Base-by-base conservation (phyloP, 2,329 filamentous ascomycete genomes). In the Magnaporthiopsis rhizophila region DNA sequence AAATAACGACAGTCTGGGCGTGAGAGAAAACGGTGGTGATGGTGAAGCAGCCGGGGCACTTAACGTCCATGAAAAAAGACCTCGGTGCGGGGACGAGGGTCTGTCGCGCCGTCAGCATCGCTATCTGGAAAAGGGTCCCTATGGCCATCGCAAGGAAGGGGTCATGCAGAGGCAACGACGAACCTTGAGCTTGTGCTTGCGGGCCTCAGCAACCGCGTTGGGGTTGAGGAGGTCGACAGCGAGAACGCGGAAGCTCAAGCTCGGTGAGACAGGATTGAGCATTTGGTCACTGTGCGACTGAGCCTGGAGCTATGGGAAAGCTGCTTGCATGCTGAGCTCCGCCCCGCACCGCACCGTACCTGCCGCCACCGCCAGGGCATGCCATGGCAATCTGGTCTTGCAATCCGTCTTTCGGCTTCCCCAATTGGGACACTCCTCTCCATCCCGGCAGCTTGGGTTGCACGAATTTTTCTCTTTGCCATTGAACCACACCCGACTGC, bases 161-260 rank as follows among this genome's bases (percentile, higher is more conserved):
- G 36, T 15, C 36, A 38, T 24, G 60, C 34, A 8, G 2, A 5
- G n/a, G 26, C 3, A n/a, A 15, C 53, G 6, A 74, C 83, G 73
- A 92, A 97, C 92, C 92, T 99, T 99, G 81, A 99, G 92, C 92
- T 99, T 99, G 91, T 99, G 95, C 91, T 98, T 98, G 86, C 92
- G 92, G 78, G 92, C 92, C 90, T 99, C 95, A 81, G 94, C 89
- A 83, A 92, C 91, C 83, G 94, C 90, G 79, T 90, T 91, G 79
- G 95, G 95, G 92, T 99, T 98, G 83, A 99, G 90, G 78, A 99
- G 93, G 88, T 99, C 95, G 87, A 98, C 91, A 82, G 95, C 95
- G 90, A 99, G 92, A n/a, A n/a, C n/a, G n/a, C n/a, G 45, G 18
- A 11, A 53, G 36, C 21, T 53, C 1, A 21, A 53, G 45, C 45